Evolutionary conservation across 768 basidiomycete species (phyloP), one percentile per base, ranked within the genome.

Genomic region (Dentipellis sp.): DNA sequence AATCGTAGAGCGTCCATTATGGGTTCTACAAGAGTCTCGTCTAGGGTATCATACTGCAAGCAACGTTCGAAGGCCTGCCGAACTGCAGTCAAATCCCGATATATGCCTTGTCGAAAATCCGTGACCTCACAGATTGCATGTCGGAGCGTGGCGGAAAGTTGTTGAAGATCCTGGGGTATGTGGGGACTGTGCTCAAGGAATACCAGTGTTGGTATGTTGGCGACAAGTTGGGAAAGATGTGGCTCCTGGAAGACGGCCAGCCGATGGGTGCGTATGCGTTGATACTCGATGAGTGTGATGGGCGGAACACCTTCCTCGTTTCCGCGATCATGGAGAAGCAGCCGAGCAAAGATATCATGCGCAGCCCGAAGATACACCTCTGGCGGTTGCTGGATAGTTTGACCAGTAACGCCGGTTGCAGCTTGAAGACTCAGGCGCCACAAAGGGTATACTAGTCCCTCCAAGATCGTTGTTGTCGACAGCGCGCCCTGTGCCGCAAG

Each of bases 21-120:
- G 17, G 78, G 78, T 55, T 85, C 82, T 52, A 79, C 80, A 22
- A 83, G 69, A 21, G 73, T 73, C 59, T 81, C 80, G 10, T 74
- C 71, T 56, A 72, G 72, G 61, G 59, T 70, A 49, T 76, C 73
- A 4, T 78, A 73, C 53, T 78, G 77, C 21, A 86, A 71, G 7
- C 80, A 76, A 22, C 76, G 73, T 63, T 88, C 87, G 52, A 91
- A 90, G 0, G 84, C 83, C 58, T 75, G 72, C 46, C 84, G 78
- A 40, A 89, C 81, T 1, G 81, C 78, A 58, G 85, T 84, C 38
- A 91, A 74, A 64, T 91, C 86, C 10, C 84, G 78, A 62, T 87
- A 88, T 35, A 85, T 84, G 0, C 83, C 88, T 63, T 83, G 81
- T 5, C 87, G 81, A 67, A 91, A 91, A n/a, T 81, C 79, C 22